Evolutionary conservation across 2,329 filamentous ascomycete species (phyloP).

Genomic region (Magnaporthiopsis incrustans): DNA sequence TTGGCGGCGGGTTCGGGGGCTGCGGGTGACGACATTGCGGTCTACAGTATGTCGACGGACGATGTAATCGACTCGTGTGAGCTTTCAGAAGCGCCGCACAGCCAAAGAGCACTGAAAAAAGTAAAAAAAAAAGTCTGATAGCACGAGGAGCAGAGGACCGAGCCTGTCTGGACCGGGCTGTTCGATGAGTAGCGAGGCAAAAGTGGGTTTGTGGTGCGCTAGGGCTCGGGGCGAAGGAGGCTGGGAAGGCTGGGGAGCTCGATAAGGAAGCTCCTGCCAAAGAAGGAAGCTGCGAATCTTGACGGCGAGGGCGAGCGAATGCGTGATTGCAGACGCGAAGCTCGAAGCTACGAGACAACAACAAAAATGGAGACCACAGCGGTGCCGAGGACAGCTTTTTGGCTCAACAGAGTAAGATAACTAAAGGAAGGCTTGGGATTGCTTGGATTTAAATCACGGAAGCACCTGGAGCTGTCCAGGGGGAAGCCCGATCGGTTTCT

Average conservation of each 20-base stretch:
- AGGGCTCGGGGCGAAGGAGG: neutral
- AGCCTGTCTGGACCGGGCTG: neutral
- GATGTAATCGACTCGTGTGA: conserved; percentile 9
- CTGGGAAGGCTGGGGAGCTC: neutral
- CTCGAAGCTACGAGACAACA: too few species aligned
- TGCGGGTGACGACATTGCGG: conserved; percentile 19
- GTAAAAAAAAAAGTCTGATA: neutral
- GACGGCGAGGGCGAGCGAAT: neutral
- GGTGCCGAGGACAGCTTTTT: neutral
- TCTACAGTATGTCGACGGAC: conserved; percentile 20
- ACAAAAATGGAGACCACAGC: too few species aligned
- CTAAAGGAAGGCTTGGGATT: neutral
- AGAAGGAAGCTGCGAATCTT: too few species aligned
- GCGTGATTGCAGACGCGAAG: neutral
- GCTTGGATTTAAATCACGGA: neutral
- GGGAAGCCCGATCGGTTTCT: too few species aligned
- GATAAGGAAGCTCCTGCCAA: too few species aligned
- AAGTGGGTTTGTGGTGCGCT: neutral
- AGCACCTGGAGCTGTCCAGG: neutral
- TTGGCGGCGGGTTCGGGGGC: neutral
- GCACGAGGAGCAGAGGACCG: neutral
- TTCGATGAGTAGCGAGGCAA: neutral
- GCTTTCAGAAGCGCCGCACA: neutral
- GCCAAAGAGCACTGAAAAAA: neutral
- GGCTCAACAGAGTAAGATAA: neutral